Base-by-base conservation (phyloP, 2,329 filamentous ascomycete genomes). In the Gaeumannomyces tritici region DNA sequence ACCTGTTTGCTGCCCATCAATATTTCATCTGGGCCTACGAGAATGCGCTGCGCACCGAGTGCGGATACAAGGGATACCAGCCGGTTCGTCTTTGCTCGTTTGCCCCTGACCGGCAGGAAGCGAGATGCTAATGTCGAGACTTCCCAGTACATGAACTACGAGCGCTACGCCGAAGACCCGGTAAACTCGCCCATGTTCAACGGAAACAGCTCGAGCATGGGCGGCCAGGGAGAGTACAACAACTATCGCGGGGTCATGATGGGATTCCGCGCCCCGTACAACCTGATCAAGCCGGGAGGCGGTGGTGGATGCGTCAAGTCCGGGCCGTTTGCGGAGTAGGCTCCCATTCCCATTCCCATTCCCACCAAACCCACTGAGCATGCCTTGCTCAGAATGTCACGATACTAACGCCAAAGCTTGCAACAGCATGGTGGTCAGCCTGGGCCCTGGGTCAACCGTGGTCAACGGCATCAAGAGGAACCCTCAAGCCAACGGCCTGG, bases 271-370 rank as follows among this genome's bases (percentile, higher is more conserved):
- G 59, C 51, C 8, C 59, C 59, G 6, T 61, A 61, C n/a, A 73
- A 79, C 64, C 70, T 73, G 24, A 73, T 81, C 47, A 71, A 73
- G 54, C 69, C 80, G 0, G 83, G 76, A 13, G 76, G 75, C 4
- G 83, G 83, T 15, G 83, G 83, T 29, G 83, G 83, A 3, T 86
- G 83, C 67, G 74, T 85, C 5, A 75, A 71, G 3, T 71, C 71
- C 2, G 81, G 82, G 0, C 83, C 83, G 0, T 76, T 83, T 27
- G 70, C 70, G 29, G 76, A 77, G 71, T 75, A 24, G 28, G 60
- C 28, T n/a, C n/a, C n/a, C 21, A 11, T 51, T 33, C 12, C 24
- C 55, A 8, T 7, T 26, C 18, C 31, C 31, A n/a, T 27, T 55
- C 3, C 21, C 26, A 26, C 11, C 31, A 3, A 9, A 21, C 27